Evolutionary conservation across 345 rosid genomes (phyloP).

Genomic region (Rubroshorea leprosula): DNA sequence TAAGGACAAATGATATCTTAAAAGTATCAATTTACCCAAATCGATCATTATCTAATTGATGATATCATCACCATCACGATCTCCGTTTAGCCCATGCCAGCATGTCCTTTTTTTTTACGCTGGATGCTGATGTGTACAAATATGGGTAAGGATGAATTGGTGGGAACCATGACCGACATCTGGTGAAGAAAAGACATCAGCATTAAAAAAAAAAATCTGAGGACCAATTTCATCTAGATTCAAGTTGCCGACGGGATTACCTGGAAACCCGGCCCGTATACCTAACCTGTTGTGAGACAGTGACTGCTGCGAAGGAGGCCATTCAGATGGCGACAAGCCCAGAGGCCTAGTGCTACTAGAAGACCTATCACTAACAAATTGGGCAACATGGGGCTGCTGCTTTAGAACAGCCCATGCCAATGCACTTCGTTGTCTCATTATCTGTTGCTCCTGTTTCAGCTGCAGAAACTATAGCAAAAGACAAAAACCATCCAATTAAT

Average conservation of each 20-base stretch:
- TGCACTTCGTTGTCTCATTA: slow-evolving; percentile 30
- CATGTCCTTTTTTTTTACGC: too few species aligned
- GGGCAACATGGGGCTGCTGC: slow-evolving; percentile 23
- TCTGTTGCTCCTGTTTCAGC: slow-evolving; percentile 51
- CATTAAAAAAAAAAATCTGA: too few species aligned
- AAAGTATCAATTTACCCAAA: too few species aligned
- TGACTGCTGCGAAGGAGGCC: slow-evolving; percentile 46
- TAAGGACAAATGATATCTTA: too few species aligned
- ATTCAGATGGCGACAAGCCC: slow-evolving; percentile 45
- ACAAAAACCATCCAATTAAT: neutral
- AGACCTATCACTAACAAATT: neutral
- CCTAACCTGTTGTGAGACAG: slow-evolving; percentile 31
- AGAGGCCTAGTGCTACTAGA: slow-evolving; percentile 18
- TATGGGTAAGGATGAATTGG: too few species aligned
- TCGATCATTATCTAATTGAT: too few species aligned
- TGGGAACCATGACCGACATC: too few species aligned
- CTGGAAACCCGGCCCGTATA: slow-evolving; percentile 58
- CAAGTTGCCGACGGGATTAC: slow-evolving; percentile 36
- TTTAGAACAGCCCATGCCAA: slow-evolving; percentile 26
- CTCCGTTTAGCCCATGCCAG: too few species aligned
- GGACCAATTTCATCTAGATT: slow-evolving; percentile 37
- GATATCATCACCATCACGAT: too few species aligned
- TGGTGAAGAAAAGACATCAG: too few species aligned
- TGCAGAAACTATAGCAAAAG: slow-evolving; percentile 40
- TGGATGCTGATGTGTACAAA: too few species aligned